A percentile compares a stretch with the other conserved stretches of the same genome.
Evolutionary conservation across 2,329 filamentous ascomycete genomes (phyloP).

Genomic region (Paecilomyces dactylethromorphus): DNA sequence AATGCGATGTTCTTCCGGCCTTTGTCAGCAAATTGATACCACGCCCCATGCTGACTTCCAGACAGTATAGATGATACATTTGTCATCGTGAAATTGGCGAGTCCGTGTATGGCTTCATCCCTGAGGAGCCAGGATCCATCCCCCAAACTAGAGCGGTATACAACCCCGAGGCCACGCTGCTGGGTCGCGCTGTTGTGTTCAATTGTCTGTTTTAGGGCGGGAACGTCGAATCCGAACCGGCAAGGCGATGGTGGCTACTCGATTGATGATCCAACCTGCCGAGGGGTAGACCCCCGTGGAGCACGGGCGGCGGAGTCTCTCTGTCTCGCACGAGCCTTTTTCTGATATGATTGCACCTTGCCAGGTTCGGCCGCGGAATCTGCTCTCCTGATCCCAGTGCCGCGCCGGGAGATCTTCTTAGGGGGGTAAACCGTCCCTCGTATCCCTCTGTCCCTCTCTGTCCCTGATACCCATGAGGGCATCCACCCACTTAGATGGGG

Average conservation of each 20-base stretch:
- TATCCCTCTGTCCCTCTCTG: too few relatives aligned
- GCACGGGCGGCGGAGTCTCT: not conserved
- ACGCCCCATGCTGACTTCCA: not conserved
- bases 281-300: not conserved
- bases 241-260: not conserved
- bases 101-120: not conserved
- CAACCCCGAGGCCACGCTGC: constrained; percentile 20
- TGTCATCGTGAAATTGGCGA: not conserved
- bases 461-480: not conserved
- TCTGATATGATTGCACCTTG: not conserved
- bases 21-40: not conserved
- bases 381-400: not conserved
- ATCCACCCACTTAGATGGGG: not conserved
- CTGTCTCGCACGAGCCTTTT: not conserved
- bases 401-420: not conserved
- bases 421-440: not conserved
- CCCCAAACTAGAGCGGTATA: constrained; percentile 19
- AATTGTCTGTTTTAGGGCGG: not conserved
- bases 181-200: constrained; percentile 12
- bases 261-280: not conserved
- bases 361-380: not conserved
- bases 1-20: too few relatives aligned
- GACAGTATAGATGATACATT: not conserved
- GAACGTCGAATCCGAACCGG: not conserved
- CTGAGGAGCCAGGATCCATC: not conserved